Percentiles rank a stretch among this genome's conserved stretches.
Conservation (phyloP, 345 rosid genomes). For the Moringa oleifera region DNA sequence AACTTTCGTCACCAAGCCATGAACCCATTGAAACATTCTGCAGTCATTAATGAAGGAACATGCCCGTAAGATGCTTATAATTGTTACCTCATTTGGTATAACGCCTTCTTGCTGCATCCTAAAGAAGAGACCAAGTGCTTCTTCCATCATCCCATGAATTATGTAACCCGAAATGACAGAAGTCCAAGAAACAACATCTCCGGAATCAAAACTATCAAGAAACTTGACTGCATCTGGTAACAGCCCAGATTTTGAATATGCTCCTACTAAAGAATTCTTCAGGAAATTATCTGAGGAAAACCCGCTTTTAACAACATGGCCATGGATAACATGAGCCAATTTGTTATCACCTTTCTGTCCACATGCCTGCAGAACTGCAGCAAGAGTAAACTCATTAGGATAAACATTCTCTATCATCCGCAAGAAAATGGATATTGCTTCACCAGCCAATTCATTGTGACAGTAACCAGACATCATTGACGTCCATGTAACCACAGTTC, state of each 20-base stretch:
- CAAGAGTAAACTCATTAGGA: constrained; percentile 36
- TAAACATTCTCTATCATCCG: constrained; percentile 27
- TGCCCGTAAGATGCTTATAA: constrained; percentile 36
- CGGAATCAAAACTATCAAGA: constrained; percentile 17
- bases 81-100: constrained; percentile 37
- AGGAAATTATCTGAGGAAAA: constrained; percentile 26
- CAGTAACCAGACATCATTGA: constrained; percentile 32
- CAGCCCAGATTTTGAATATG: constrained; percentile 33
- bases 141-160: constrained; percentile 23
- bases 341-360: constrained; percentile 17
- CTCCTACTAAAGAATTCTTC: constrained; percentile 38
- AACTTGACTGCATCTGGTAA: constrained; percentile 32
- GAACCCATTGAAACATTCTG: constrained; percentile 22
- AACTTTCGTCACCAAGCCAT: constrained; percentile 21
- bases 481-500: constrained; percentile 43
- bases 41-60: constrained; percentile 22
- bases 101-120: constrained; percentile 39
- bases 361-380: constrained; percentile 32
- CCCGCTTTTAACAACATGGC: constrained; percentile 35
- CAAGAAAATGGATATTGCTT: constrained; percentile 19
- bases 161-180: constrained; percentile 38
- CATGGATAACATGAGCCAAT: constrained; percentile 24
- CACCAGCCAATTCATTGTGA: constrained; percentile 14
- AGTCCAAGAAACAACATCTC: constrained; percentile 50
- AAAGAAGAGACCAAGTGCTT: constrained; percentile 32